These are phyloP conservation scores for Nitzschia inconspicua DNA, from an alignment of 108 stramenopile genomes.

Conservation along the genomic window DNA sequence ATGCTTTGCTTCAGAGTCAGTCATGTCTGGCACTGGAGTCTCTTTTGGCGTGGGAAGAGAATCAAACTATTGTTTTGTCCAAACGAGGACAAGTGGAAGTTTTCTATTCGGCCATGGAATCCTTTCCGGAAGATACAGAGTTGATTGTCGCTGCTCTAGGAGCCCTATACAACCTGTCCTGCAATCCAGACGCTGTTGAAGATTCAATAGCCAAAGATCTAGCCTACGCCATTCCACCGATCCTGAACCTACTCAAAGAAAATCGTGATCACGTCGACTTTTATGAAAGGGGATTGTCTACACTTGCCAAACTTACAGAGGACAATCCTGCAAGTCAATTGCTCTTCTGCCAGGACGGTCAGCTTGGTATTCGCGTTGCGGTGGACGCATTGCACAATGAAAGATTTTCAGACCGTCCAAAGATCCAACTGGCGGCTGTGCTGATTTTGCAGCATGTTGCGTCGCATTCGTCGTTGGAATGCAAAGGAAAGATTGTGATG, in stretches of 20 bases:
- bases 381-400: neutral
- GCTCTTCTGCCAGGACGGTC: neutral
- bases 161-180: no score
- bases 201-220: no score
- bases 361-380: neutral
- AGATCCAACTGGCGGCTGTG: neutral
- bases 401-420: no score
- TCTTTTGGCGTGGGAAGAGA: no score
- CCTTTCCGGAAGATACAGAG: no score
- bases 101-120: no score
- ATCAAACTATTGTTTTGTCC: no score
- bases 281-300: conserved; percentile 4
- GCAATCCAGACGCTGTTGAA: no score
- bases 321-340: neutral
- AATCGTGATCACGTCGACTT: neutral
- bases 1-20: neutral
- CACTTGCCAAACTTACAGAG: neutral
- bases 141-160: no score
- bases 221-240: neutral
- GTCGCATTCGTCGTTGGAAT: conserved; percentile 1
- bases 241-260: conserved; percentile 5
- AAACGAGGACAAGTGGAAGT: no score
- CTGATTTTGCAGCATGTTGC: neutral
- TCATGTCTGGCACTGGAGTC: neutral
- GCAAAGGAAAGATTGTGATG: conserved; percentile 6